Percentiles rank a stretch among this genome's conserved stretches.
These are phyloP conservation scores for Sporothrix mexicana DNA, from an alignment of 2,329 filamentous ascomycete genomes.

Conservation along the genomic window DNA sequence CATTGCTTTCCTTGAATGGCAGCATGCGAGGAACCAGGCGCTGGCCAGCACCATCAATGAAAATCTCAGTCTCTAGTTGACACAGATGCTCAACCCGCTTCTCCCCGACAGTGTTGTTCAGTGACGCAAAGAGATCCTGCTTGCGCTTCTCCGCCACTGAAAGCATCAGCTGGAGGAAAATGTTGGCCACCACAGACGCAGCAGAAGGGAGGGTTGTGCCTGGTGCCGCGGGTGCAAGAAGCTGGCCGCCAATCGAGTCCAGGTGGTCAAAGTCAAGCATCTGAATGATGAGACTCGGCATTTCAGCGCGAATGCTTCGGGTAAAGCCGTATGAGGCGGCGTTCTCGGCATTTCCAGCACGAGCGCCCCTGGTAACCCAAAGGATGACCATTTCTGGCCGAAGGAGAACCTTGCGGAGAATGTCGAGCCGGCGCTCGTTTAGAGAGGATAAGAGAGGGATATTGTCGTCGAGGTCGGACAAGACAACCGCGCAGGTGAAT, in stretches of 20 bases:
- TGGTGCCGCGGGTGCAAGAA: neutral
- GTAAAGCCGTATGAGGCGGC: conserved; percentile 46
- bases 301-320: conserved; percentile 44
- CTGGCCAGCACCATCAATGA: conserved; percentile 44
- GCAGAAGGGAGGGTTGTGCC: neutral
- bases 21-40: conserved; percentile 49
- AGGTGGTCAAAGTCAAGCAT: conserved; percentile 43
- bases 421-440: conserved; percentile 43
- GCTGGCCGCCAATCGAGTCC: conserved; percentile 16
- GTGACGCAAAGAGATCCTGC: neutral
- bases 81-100: conserved; percentile 41
- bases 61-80: conserved; percentile 48
- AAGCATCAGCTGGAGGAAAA: conserved; percentile 40
- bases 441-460: conserved; percentile 45
- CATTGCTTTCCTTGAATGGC: conserved; percentile 48
- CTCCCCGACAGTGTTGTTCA: neutral
- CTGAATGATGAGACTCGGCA: conserved; percentile 43
- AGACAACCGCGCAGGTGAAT: conserved; percentile 45
- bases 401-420: conserved; percentile 40
- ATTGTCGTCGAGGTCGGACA: conserved; percentile 47
- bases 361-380: conserved; percentile 43
- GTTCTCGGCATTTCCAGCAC: conserved; percentile 39
- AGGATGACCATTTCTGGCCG: conserved; percentile 43
- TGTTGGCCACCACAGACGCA: conserved; percentile 34
- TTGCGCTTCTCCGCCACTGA: neutral